Conservation (phyloP, 441 rosid species). For the Erysimum cheiri region DNA sequence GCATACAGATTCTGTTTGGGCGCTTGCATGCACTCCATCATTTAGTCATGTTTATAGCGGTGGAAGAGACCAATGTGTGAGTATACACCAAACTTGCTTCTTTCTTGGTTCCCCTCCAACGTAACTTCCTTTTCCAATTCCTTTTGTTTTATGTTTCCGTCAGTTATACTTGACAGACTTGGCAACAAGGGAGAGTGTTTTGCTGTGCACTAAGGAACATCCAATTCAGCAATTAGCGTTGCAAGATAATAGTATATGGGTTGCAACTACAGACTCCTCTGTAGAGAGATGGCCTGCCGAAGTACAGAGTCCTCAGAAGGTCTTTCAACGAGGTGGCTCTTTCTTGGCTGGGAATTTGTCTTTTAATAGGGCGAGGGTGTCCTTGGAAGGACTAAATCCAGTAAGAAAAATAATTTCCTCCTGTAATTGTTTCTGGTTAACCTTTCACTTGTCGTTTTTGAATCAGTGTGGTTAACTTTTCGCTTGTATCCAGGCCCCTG, state of each 20-base stretch:
- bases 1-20: constrained; percentile 99
- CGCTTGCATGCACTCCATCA: constrained; percentile 94
- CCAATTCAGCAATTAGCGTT: constrained; percentile 90
- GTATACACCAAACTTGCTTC: constrained; percentile 41
- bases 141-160: constrained; percentile 37
- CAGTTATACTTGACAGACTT: constrained; percentile 98
- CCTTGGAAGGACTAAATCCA: constrained; percentile 92
- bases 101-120: constrained; percentile 16
- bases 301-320: constrained; percentile 86
- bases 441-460: background rate
- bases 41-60: constrained; percentile 99
- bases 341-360: constrained; percentile 98
- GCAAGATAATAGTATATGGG: constrained; percentile 95
- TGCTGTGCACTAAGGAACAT: constrained; percentile 92
- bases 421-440: constrained; percentile 23
- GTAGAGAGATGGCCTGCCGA: constrained; percentile 96
- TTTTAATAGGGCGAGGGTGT: constrained; percentile 96
- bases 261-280: constrained; percentile 92
- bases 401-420: constrained; percentile 58
- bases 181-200: constrained; percentile 90
- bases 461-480: constrained; percentile 24
- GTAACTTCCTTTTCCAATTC: constrained; percentile 1
- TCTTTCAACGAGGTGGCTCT: constrained; percentile 87
- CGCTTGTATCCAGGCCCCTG: constrained; percentile 66
- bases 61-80: constrained; percentile 97